Percentiles rank a stretch among this genome's conserved stretches.
These are phyloP conservation scores for Gentiana dahurica DNA, from an alignment of 257 asterid genomes.

Conservation along the genomic window DNA sequence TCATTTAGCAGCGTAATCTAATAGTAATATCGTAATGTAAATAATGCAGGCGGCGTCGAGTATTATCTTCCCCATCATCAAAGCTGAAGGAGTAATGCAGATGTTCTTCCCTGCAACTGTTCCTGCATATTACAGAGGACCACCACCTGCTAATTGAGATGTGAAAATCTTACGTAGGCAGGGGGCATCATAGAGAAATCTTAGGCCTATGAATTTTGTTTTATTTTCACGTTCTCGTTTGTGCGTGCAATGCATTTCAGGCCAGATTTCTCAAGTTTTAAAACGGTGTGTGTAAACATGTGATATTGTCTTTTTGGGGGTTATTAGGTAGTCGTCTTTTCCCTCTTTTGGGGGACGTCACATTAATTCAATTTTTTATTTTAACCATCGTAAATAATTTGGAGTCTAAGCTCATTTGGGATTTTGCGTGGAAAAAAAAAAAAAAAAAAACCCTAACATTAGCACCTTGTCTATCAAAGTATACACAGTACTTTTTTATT, in stretches of 20 bases:
- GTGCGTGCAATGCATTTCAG: conserved; percentile 12
- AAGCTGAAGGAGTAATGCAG: conserved; percentile 52
- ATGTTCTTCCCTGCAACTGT: conserved; percentile 48
- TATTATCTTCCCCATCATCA: conserved; percentile 43
- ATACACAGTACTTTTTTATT: too few species aligned
- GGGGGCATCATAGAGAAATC: neutral
- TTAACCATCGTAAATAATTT: conserved; percentile 9
- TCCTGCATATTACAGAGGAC: conserved; percentile 44
- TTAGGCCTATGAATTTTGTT: neutral
- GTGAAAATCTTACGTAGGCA: too few species aligned
- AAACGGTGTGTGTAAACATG: conserved; percentile 5
- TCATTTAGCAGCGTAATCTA: neutral
- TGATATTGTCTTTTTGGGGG: conserved; percentile 5
- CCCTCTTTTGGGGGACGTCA: neutral
- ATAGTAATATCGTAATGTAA: neutral
- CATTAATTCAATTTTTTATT: neutral
- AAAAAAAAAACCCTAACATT: too few species aligned
- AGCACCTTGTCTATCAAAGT: too few species aligned
- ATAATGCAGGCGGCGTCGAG: conserved; percentile 35
- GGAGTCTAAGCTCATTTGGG: neutral
- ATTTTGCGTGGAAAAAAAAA: too few species aligned
- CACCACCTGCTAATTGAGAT: conserved; percentile 24
- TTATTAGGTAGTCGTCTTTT: neutral
- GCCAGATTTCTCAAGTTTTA: neutral
- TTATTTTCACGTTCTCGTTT: conserved; percentile 7